Evolutionary conservation across 2,329 filamentous ascomycete species (phyloP).

Genomic region (Macrophomina pseudophaseolina): DNA sequence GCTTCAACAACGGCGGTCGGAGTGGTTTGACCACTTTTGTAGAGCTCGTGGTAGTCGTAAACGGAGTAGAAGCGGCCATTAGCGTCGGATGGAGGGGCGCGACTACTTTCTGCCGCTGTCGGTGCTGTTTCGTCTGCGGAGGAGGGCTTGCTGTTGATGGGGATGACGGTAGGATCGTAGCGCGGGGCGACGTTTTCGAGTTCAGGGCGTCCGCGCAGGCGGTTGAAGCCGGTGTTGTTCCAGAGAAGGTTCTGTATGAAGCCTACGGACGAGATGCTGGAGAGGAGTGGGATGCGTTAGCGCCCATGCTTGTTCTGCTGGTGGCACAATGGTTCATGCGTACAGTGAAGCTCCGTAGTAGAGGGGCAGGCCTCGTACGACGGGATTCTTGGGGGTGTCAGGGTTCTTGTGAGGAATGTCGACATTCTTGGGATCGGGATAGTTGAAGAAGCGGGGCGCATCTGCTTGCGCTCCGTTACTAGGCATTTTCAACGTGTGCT

Average conservation of each 20-base stretch:
- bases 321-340: conserved; percentile 31
- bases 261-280: conserved; percentile 64
- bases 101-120: neutral
- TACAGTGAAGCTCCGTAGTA: conserved; percentile 67
- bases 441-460: conserved; percentile 35
- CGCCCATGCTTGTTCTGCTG: conserved; percentile 1
- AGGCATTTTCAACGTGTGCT: neutral
- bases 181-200: conserved; percentile 61
- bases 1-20: conserved; percentile 74
- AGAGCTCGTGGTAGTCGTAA: conserved; percentile 78
- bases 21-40: conserved; percentile 71
- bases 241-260: conserved; percentile 70
- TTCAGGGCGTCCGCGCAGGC: conserved; percentile 59
- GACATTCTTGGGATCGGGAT: conserved; percentile 39
- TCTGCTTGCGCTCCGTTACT: neutral
- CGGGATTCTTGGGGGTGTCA: conserved; percentile 64
- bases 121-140: neutral
- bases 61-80: conserved; percentile 57
- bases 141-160: conserved; percentile 35
- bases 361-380: conserved; percentile 69
- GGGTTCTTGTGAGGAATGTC: conserved; percentile 43
- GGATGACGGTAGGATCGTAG: conserved; percentile 64
- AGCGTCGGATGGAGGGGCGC: conserved; percentile 14
- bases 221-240: conserved; percentile 70
- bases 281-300: neutral